These are phyloP conservation scores for Leishmania tropica DNA, from an alignment of 208 protist genomes.

Conservation along the genomic window DNA sequence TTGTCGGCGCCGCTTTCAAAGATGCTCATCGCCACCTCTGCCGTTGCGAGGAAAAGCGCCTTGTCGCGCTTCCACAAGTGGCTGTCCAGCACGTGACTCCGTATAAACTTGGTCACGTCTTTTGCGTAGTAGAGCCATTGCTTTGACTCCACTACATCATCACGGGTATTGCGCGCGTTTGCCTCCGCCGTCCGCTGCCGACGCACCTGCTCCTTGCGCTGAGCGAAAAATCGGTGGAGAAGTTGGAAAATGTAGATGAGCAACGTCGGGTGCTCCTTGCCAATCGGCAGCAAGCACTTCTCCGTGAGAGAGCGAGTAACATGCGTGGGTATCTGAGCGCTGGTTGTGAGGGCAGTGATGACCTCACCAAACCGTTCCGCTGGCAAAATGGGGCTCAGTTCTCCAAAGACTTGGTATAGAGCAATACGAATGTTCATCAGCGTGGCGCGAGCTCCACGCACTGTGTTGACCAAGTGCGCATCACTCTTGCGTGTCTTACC, in stretches of 20 bases:
- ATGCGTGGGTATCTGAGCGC: conserved; percentile 35
- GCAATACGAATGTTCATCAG: conserved; percentile 59
- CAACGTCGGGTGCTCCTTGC: conserved; percentile 38
- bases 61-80: conserved; percentile 35
- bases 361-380: conserved; percentile 43
- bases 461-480: conserved; percentile 6
- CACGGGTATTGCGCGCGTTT: conserved; percentile 11
- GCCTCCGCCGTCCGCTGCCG: conserved; percentile 6
- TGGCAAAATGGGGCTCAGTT: conserved; percentile 53
- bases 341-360: conserved; percentile 36
- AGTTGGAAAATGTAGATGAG: conserved; percentile 41
- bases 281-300: conserved; percentile 63
- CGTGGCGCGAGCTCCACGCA: conserved; percentile 32
- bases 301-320: conserved; percentile 49
- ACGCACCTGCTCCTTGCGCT: conserved; percentile 15
- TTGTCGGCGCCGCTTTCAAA: conserved; percentile 50
- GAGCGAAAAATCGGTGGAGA: conserved; percentile 45
- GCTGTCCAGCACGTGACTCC: conserved; percentile 49
- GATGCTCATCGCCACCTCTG: conserved; percentile 42
- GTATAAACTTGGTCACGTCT: conserved; percentile 62
- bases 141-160: conserved; percentile 60
- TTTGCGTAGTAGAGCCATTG: conserved; percentile 74
- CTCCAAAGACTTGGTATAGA: conserved; percentile 73
- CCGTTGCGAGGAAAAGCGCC: conserved; percentile 28
- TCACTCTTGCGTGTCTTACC: conserved; percentile 43